These are phyloP conservation scores for Kalanchoe fedtschenkoi DNA, from an alignment of 164 flowering plant species.

Conservation along the genomic window DNA sequence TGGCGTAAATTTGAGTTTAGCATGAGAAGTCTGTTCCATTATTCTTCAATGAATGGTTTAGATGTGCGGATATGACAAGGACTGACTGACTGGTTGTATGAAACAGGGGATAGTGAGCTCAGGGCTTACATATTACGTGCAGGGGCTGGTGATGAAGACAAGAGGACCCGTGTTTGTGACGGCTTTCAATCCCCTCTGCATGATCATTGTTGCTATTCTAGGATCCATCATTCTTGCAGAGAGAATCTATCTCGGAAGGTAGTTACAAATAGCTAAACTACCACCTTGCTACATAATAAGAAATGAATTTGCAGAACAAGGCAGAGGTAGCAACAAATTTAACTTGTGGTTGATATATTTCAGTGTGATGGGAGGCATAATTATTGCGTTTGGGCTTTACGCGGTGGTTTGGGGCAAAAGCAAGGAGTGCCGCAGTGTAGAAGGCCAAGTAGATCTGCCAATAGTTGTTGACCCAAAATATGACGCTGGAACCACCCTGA, in stretches of 20 bases:
- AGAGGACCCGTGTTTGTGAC: constrained; percentile 86
- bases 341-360: too few species aligned
- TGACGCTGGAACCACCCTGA: not conserved
- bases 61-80: too few species aligned
- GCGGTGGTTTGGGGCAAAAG: constrained; percentile 35
- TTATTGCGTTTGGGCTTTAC: constrained; percentile 30
- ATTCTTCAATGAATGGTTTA: too few species aligned
- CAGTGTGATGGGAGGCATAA: constrained; percentile 28
- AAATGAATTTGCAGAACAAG: too few species aligned
- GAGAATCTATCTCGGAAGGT: constrained; percentile 76
- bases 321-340: too few species aligned
- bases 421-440: constrained; percentile 17
- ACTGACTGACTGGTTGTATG: not conserved
- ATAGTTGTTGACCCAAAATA: not conserved
- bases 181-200: constrained; percentile 71
- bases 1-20: too few species aligned
- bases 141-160: constrained; percentile 57
- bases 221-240: constrained; percentile 59
- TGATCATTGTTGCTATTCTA: constrained; percentile 67
- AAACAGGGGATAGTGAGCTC: constrained; percentile 77
- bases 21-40: too few species aligned
- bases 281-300: too few species aligned
- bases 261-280: too few species aligned
- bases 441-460: not conserved
- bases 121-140: constrained; percentile 68